Conservation (phyloP, 106 monocot species). For the Acorus gramineus region DNA sequence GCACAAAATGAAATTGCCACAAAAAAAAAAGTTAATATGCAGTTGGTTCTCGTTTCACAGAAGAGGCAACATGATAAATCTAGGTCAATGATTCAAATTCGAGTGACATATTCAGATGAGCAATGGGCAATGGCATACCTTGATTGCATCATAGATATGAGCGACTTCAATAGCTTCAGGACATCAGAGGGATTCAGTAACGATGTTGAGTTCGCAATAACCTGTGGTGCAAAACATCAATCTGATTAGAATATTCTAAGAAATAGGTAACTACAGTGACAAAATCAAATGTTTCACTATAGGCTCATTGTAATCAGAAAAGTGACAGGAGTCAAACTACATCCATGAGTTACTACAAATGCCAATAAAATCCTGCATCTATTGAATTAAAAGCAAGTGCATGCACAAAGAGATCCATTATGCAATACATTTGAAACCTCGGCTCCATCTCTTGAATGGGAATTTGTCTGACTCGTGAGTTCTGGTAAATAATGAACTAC, state of each 20-base stretch:
- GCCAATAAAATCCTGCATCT: too few species aligned
- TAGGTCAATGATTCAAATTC: not conserved
- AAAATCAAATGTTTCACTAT: too few species aligned
- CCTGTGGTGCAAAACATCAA: constrained; percentile 32
- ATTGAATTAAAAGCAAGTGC: too few species aligned
- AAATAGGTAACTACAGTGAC: too few species aligned
- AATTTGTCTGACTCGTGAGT: too few species aligned
- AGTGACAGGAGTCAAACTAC: not conserved
- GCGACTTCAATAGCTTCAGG: constrained; percentile 70
- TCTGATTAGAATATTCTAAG: not conserved
- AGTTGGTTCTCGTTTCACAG: not conserved
- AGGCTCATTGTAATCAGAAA: not conserved
- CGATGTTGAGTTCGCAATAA: constrained; percentile 68
- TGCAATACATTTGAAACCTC: too few species aligned
- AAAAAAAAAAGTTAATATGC: too few species aligned
- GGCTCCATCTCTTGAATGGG: too few species aligned
- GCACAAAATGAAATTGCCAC: too few species aligned
- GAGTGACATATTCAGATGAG: not conserved
- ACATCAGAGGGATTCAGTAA: constrained; percentile 75
- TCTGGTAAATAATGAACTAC: too few species aligned
- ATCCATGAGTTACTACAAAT: not conserved
- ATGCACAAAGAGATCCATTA: too few species aligned
- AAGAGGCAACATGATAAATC: not conserved
- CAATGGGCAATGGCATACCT: constrained; percentile 28
- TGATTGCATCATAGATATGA: constrained; percentile 56